Evolutionary conservation across 2,329 filamentous ascomycete genomes (phyloP), one percentile per base, ranked within the genome.

Genomic region (Ascocoryne sarcoides): DNA sequence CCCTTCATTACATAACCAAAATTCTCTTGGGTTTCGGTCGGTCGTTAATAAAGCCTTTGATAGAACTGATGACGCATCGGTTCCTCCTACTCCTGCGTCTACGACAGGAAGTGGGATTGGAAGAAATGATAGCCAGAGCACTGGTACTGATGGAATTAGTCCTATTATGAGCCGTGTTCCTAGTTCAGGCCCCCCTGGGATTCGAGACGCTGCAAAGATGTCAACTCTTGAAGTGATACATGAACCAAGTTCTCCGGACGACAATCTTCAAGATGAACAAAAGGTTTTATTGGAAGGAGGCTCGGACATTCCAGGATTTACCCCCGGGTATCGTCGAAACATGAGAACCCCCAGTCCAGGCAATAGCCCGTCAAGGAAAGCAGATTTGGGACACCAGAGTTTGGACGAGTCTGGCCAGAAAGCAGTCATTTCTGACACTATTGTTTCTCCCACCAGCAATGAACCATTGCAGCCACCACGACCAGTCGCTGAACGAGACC

Each of bases 41-140:
- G 72, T 75, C 10, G 79, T 83, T 3, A 67, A 81, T 50, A 73
- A 79, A 55, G 79, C 79, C 12, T 83, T 83, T 53, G 76, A 81
- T 52, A 66, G 69, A 33, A 65, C 36, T 18, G 69, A 76, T 45
- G 73, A 75, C 28, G 65, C 66, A 5, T 57, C 57, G 4, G 63
- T 69, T 31, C 73, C 74, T 3, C 64, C 68, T 8, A 70, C 71
- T 3, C 70, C 71, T 8, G 59, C 68, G 31, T 71, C 71, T 15
- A 63, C 62, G 26, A 61, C 62, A 40, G 61, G 59, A n/a, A 66
- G 64, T 39, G 69, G 63, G 30, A 61, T 77, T n/a, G 65, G 62
- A 26, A 65, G 78, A 45, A 79, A 73, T 39, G 73, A 80, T 49
- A 82, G 76, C 42, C 71, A 71, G 44, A 78, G 76, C 46, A 81